A percentile compares a stretch with the other conserved stretches of the same genome.
phyloP scores from a whole-genome alignment of 2,329 filamentous ascomycete species.

The Diaporthe sp. region DNA sequence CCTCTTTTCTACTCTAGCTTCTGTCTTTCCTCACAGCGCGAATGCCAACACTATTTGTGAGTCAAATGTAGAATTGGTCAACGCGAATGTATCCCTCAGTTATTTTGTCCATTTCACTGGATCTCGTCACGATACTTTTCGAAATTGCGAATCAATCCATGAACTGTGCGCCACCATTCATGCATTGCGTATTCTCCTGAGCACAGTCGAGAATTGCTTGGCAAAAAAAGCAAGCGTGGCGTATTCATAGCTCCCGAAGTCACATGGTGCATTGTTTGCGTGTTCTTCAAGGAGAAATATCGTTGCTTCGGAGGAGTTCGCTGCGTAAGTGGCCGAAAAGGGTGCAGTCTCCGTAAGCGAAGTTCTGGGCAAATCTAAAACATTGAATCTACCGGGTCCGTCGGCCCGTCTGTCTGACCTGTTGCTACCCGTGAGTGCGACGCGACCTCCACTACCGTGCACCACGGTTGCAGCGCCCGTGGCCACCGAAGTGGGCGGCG shows the following conservation, averaged over 20 bases:
- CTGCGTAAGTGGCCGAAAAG: neutral
- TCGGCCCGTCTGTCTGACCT: conserved; percentile 9
- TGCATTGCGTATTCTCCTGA: neutral
- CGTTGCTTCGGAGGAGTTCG: conserved; percentile 11
- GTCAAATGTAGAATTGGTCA: neutral
- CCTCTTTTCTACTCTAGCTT: neutral
- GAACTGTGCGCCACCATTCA: no score
- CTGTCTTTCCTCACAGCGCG: no score
- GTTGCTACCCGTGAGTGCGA: neutral
- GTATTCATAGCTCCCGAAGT: neutral
- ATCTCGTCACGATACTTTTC: neutral
- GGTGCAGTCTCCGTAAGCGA: neutral
- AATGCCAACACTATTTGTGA: neutral
- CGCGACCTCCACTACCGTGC: neutral
- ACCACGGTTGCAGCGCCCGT: conserved; percentile 13
- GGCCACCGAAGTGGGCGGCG: neutral
- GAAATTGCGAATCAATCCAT: neutral
- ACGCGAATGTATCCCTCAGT: neutral
- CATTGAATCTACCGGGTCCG: neutral
- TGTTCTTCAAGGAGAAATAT: neutral
- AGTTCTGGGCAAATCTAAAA: conserved; percentile 24
- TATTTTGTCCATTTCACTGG: no score
- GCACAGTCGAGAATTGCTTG: neutral
- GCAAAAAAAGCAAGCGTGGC: neutral
- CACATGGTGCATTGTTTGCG: neutral